Evolutionary conservation across 192 early-diverging fungal species (phyloP).

Genomic region (Entomortierella lignicola): DNA sequence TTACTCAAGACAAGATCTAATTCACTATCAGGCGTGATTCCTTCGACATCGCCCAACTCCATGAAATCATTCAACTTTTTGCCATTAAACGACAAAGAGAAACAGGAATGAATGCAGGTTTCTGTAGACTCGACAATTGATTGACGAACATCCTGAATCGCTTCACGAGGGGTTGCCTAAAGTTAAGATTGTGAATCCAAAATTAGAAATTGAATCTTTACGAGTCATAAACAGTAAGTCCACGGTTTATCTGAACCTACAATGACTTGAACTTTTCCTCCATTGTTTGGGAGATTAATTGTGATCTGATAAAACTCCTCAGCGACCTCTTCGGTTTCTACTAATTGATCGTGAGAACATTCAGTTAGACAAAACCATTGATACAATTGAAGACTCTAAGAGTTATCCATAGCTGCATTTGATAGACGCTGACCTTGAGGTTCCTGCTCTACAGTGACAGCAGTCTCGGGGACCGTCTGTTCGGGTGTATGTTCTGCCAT

Average conservation of each 20-base stretch:
- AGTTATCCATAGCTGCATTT: background rate
- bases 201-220: background rate
- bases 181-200: background rate
- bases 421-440: constrained; percentile 26
- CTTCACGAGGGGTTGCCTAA: constrained; percentile 76
- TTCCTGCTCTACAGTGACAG: constrained; percentile 41
- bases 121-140: constrained; percentile 88
- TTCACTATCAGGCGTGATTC: constrained; percentile 71
- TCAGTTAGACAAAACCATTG: background rate
- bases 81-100: constrained; percentile 83
- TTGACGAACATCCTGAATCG: constrained; percentile 89
- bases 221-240: background rate
- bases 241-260: constrained; percentile 40
- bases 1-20: constrained; percentile 77
- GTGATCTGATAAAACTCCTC: constrained; percentile 68
- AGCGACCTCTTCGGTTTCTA: constrained; percentile 50
- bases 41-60: constrained; percentile 78
- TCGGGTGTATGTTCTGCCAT: constrained; percentile 45
- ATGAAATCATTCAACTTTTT: constrained; percentile 79
- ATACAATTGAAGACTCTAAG: background rate
- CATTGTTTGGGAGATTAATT: constrained; percentile 60
- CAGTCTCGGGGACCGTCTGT: constrained; percentile 29
- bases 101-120: constrained; percentile 91
- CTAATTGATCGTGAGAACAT: background rate
- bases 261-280: constrained; percentile 58